Conservation (phyloP, 129 eudicot species). For the Centella asiatica region DNA sequence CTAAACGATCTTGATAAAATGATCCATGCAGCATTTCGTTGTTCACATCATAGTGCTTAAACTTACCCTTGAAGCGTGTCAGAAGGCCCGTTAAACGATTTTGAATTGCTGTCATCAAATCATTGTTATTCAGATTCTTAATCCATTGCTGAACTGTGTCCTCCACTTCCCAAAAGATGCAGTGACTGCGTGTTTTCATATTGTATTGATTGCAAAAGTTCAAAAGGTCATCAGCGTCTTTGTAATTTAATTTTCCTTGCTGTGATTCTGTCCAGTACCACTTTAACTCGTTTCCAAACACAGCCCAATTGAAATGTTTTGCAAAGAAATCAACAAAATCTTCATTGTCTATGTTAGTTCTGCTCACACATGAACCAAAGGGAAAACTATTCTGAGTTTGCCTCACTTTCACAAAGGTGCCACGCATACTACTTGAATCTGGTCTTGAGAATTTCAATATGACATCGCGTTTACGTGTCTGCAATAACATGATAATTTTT, state of each 20-base stretch:
- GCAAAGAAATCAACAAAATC: conserved; percentile 67
- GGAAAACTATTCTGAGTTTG: conserved; percentile 81
- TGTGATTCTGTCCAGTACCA: conserved; percentile 96
- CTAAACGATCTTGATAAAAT: conserved; percentile 54
- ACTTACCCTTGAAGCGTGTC: conserved; percentile 76
- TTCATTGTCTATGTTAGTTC: conserved; percentile 76
- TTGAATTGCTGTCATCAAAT: conserved; percentile 53
- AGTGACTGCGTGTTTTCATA: conserved; percentile 77
- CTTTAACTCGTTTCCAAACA: conserved; percentile 84
- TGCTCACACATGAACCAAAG: conserved; percentile 69
- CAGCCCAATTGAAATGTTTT: conserved; percentile 83
- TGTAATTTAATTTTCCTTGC: conserved; percentile 68
- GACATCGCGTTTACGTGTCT: conserved; percentile 89
- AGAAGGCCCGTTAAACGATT: conserved; percentile 67
- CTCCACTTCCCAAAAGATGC: conserved; percentile 95
- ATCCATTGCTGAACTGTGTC: conserved; percentile 70
- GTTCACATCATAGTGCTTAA: conserved; percentile 87
- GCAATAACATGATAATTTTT: conserved; percentile 12
- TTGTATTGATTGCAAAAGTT: conserved; percentile 46
- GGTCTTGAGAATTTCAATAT: conserved; percentile 47
- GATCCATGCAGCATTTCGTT: conserved; percentile 96
- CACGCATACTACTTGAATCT: conserved; percentile 24
- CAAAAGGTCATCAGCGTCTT: conserved; percentile 72
- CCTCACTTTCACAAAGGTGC: conserved; percentile 44
- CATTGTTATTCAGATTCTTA: conserved; percentile 39